A percentile compares a stretch with the other conserved stretches of the same genome.
Conservation (phyloP, 1,139 yeast genomes). For the Petasospora fabianii region DNA sequence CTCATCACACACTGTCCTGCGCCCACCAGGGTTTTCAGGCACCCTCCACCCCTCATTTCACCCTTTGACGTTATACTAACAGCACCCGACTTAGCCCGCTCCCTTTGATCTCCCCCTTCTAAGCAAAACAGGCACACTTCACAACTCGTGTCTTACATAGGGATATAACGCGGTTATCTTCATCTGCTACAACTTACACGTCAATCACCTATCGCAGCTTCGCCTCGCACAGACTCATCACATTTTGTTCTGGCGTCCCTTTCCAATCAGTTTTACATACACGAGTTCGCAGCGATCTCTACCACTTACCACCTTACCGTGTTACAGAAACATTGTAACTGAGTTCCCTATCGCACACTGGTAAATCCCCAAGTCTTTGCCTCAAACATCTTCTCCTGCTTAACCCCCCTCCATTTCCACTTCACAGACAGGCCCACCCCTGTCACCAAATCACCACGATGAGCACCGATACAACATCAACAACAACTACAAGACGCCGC, state of each 20-base stretch:
- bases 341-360: no score
- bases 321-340: background rate
- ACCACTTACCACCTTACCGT: background rate
- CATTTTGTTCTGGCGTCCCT: slow-evolving; percentile 3
- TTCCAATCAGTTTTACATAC: background rate
- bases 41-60: no score
- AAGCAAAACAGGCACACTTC: background rate
- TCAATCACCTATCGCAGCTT: background rate
- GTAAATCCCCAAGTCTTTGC: no score
- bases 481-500: slow-evolving; percentile 22
- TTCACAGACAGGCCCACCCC: background rate
- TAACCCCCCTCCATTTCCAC: no score
- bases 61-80: no score
- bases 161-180: background rate
- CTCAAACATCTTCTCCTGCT: no score
- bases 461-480: slow-evolving; percentile 13
- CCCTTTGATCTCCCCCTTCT: no score
- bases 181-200: background rate
- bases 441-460: background rate
- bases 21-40: no score
- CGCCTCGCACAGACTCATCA: background rate
- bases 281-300: background rate
- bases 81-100: no score
- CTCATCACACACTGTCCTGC: no score
- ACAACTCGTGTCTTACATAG: background rate